Base-by-base conservation (phyloP, 1,284 basidiomycete species). In the Boletus albobrunnescens region DNA sequence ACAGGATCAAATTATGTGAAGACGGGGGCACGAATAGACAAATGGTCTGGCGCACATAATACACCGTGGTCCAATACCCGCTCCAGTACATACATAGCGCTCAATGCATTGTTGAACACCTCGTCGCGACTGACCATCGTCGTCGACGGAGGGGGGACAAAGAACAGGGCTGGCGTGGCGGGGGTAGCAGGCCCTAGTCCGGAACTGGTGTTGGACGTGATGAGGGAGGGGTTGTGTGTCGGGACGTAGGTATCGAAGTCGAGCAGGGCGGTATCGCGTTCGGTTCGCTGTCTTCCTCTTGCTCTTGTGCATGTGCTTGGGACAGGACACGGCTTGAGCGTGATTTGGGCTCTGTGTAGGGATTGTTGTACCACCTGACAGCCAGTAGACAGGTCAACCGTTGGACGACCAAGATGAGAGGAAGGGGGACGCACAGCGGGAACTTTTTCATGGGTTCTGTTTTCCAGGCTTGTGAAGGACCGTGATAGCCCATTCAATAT, bases 31-130 rank as follows among this genome's bases (percentile, higher is more conserved):
- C 10, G 20, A 37, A 14, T 10, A 11, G 47, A 20, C 17, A 22
- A 23, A 19, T 9, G 4, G 32, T 16, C 22, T 20, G n/a, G 52
- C 77, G 41, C 59, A 84, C 85, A 63, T 89, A 82, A 60, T 89
- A 89, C 41, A 87, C 74, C 2, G 87, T 87, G 3, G 85, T 87
- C 86, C 87, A 90, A 63, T 90, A 90, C 14, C 87, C 87, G 27
- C 75, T 73, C 87, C 87, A 89, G 61, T 90, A 90, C 79, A 61
- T 90, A 90, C 79, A 84, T 88, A 14, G 87, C 84, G 19, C 74
- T 75, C 57, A 87, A 56, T 3, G 87, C 87, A 45, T 81, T 79
- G 30, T 74, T 71, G 62, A 89, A 89, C 2, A 85, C 85, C 56
- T 89, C 84, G 53, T 89, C 85, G 54, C 76, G 78, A 50, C 72